A percentile compares a stretch with the other conserved stretches of the same genome.
Conservation (phyloP, 2,329 filamentous ascomycete species). For the Geoglossum cookeanum region DNA sequence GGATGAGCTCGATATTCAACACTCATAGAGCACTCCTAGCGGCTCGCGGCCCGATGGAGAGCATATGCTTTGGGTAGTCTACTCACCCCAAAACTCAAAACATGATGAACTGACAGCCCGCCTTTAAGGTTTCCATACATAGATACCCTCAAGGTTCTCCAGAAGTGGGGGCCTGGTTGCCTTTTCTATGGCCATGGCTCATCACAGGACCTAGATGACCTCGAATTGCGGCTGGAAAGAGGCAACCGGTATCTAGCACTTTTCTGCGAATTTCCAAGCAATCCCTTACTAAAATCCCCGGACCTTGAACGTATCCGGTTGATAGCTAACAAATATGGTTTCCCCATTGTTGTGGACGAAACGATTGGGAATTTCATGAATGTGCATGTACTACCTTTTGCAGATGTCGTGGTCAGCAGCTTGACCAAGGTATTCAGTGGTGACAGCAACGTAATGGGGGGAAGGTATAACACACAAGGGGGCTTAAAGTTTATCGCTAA, state of each 20-base stretch:
- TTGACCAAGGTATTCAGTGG: constrained; percentile 95
- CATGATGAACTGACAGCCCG: constrained; percentile 3
- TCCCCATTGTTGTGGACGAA: constrained; percentile 83
- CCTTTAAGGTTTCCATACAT: constrained; percentile 63
- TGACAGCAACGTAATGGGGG: constrained; percentile 96
- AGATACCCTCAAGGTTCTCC: constrained; percentile 81
- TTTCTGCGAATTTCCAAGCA: constrained; percentile 90
- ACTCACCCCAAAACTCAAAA: background rate
- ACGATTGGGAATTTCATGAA: constrained; percentile 95
- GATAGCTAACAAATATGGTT: constrained; percentile 68
- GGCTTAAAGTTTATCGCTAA: constrained; percentile 1
- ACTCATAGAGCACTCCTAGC: constrained; percentile 56
- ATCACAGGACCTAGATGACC: constrained; percentile 58
- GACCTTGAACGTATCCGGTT: constrained; percentile 63
- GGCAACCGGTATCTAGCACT: constrained; percentile 67
- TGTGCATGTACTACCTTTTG: constrained; percentile 73
- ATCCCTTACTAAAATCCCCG: constrained; percentile 71
- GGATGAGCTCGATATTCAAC: constrained; percentile 93
- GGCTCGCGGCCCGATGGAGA: constrained; percentile 45
- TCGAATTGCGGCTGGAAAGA: constrained; percentile 48
- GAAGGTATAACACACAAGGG: constrained; percentile 29
- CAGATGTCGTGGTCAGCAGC: constrained; percentile 84
- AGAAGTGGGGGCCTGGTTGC: constrained; percentile 86
- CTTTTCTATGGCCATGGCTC: constrained; percentile 74
- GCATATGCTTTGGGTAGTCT: constrained; percentile 58